Base-by-base conservation (phyloP, 202 grass and related monocot genomes). In the Tripidium arundinaceum region DNA sequence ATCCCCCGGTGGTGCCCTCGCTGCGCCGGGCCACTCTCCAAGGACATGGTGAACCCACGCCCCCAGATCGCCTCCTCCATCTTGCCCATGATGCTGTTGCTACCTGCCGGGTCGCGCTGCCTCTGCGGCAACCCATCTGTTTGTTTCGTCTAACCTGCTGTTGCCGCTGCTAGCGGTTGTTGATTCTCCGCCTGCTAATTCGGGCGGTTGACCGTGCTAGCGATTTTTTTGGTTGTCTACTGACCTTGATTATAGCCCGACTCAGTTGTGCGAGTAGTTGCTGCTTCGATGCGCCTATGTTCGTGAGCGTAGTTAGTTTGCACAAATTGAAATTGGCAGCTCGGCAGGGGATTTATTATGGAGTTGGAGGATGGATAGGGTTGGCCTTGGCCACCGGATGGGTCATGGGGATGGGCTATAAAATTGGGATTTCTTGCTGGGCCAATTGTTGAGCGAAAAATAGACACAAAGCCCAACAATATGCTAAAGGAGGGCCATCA, bases 11-110 rank as follows among this genome's bases (percentile, higher is more conserved):
- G 81, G 68, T 92, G 89, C 70, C 78, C 54, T 31, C 94, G 87
- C 81, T 92, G 91, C 78, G 81, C 77, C 0, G 91, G 91, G 0
- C 92, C 94, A 40, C 94, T 98, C 73, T 98, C 91, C 59, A 94
- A 89, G 86, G 90, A 98, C 65, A 92, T 91, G 91, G 91, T 97
- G 90, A 65, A 45, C 10, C 29, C 41, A 1, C 62, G 12, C 19
- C 27, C 28, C 7, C 19, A 8, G 19, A 65, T 65, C 43, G 19
- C 37, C 12, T 59, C 54, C 67, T 85, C 57, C 57, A 2, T 41
- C 8, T 66, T 43, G 13, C 45, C 34, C 11, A 6, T 31, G n/a
- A 24, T 8, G n/a, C 18, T 38, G 55, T 28, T 47, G 43, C 11
- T 28, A 28, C 11, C 33, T 25, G 4, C 11, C 15, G 47, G 13